These are phyloP conservation scores for Orbilia javanica DNA, from an alignment of 2,329 filamentous ascomycete genomes.

Conservation along the genomic window DNA sequence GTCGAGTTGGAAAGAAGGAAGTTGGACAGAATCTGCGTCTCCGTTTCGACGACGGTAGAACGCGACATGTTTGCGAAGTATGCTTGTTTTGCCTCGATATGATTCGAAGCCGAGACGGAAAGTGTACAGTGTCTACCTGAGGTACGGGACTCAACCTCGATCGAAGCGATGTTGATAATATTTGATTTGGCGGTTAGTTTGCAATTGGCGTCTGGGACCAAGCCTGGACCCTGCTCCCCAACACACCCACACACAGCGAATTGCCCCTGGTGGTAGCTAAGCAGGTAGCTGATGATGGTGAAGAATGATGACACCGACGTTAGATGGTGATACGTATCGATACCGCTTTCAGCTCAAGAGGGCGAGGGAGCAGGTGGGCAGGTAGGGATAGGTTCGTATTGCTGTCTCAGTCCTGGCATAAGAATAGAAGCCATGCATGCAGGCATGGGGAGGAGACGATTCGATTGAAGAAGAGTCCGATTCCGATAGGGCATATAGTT, in stretches of 20 bases:
- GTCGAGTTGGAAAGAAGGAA: constrained; percentile 83
- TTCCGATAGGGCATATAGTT: constrained; percentile 38
- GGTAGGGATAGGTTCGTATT: constrained; percentile 23
- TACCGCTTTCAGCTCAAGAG: constrained; percentile 17
- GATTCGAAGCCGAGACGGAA: constrained; percentile 9
- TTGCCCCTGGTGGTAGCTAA: not conserved
- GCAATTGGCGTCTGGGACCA: constrained; percentile 25
- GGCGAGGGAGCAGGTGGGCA: not conserved
- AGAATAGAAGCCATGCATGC: constrained; percentile 27
- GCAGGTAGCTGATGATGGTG: not conserved
- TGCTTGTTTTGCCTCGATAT: not conserved
- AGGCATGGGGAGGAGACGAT: not conserved
- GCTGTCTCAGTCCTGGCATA: constrained; percentile 37
- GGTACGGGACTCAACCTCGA: too few species aligned
- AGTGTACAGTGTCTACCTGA: constrained; percentile 4
- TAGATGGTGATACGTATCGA: constrained; percentile 1
- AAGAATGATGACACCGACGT: constrained; percentile 4
- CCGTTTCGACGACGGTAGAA: constrained; percentile 67
- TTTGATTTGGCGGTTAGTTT: constrained; percentile 29
- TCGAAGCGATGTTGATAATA: constrained; percentile 25
- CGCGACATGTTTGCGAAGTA: constrained; percentile 72
- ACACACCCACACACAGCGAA: not conserved
- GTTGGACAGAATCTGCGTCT: constrained; percentile 79
- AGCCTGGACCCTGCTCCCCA: constrained; percentile 15
- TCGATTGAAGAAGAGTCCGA: constrained; percentile 19